Base-by-base conservation (phyloP, 2,329 filamentous ascomycete species). In the Trichoderma pleuroti region DNA sequence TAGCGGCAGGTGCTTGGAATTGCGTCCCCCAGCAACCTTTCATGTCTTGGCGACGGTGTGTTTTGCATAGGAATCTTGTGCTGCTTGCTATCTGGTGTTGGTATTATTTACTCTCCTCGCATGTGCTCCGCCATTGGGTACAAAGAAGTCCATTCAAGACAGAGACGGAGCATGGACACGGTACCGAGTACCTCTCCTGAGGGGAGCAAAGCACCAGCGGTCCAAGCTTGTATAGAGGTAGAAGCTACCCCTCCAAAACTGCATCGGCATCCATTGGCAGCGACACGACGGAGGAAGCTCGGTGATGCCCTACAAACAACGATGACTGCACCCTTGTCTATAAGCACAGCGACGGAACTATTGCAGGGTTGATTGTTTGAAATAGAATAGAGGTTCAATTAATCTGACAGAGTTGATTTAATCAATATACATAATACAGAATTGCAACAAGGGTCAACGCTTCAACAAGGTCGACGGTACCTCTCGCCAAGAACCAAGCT, bases 211-310 rank as follows among this genome's bases (percentile, higher is more conserved):
- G 28, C 11, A 34, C 30, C 11, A 21, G 32, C 63, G 52, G 63
- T n/a, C 30, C 21, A 36, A 56, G 46, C 62, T 66, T 66, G 63
- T 28, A 39, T 14, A 12, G 11, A 52, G 46, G 46, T 52, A 52
- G 65, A 68, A 68, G 65, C 65, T 68, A 68, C 65, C 65, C 65
- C 65, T 68, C 65, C 65, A 68, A 26, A 16, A 11, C 28, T 3
- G 52, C 52, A 32, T 59, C 32, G 28, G 30, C 39, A 42, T 42
- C 39, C 0, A 10, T 42, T 42, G 26, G 26, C 62, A 54, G 42
- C 21, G n/a, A 24, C n/a, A 49, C 10, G 26, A 68, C 28, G 56
- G 65, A 26, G 52, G 39, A 60, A 68, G 54, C 54, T 68, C 36
- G 39, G 65, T 34, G 52, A 54, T 24, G n/a, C 2, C 36, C 18